Percentiles rank a stretch among this genome's conserved stretches.
These are phyloP conservation scores for Melampsora medusae DNA, from an alignment of 1,284 basidiomycete genomes.

Conservation along the genomic window DNA sequence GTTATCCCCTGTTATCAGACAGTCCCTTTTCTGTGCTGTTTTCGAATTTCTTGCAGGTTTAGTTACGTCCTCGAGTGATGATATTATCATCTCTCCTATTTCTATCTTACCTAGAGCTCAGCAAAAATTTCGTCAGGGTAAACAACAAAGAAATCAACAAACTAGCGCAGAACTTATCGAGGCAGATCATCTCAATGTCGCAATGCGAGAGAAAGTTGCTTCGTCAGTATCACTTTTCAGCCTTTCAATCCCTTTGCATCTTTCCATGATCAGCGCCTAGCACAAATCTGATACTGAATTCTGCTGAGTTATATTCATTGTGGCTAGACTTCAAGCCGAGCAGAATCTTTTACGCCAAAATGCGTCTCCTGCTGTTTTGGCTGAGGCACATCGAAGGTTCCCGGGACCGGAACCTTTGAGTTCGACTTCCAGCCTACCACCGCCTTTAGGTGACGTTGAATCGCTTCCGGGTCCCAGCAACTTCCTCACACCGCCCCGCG, in stretches of 20 bases:
- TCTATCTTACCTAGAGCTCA: background rate
- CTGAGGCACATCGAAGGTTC: background rate
- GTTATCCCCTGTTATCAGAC: no score
- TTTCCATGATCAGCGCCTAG: background rate
- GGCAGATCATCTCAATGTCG: background rate
- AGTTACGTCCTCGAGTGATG: background rate
- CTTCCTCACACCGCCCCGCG: no score
- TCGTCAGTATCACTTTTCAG: background rate
- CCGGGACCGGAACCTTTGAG: background rate
- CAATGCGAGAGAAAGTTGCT: background rate
- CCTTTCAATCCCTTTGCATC: background rate
- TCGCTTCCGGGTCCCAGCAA: no score
- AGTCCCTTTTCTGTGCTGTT: background rate
- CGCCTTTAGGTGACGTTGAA: no score
- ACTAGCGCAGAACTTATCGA: background rate
- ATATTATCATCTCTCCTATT: background rate
- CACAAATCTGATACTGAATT: background rate
- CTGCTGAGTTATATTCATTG: background rate
- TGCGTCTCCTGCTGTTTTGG: background rate
- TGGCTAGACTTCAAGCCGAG: background rate
- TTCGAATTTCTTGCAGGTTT: background rate
- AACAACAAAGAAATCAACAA: background rate
- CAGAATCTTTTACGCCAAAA: background rate
- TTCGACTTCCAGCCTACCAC: background rate
- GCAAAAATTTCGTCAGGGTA: background rate